Conservation (phyloP, 306 rosid genomes). For the Castanea crenata region DNA sequence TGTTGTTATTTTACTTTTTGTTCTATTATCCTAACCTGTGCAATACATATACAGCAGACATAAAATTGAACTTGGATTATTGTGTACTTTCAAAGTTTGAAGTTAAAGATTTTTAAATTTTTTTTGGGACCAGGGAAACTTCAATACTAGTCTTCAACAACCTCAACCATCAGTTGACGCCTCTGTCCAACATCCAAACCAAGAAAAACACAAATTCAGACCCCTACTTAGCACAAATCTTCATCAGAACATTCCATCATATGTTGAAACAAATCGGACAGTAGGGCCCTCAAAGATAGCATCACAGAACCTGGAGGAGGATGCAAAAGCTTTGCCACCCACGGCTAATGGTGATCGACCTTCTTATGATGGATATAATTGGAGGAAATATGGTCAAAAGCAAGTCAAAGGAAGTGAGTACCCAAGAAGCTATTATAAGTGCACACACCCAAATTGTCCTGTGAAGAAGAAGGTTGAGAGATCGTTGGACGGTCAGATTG, state of each 20-base stretch:
- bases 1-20: neutral
- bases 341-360: constrained; percentile 56
- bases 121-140: constrained; percentile 61
- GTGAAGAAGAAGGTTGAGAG: constrained; percentile 96
- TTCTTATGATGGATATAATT: constrained; percentile 90
- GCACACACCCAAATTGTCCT: constrained; percentile 89
- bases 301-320: constrained; percentile 50
- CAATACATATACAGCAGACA: neutral
- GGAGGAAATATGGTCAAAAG: constrained; percentile 99
- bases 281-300: constrained; percentile 40
- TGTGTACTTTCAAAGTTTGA: neutral
- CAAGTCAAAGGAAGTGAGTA: constrained; percentile 97
- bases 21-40: neutral
- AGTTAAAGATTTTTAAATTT: neutral
- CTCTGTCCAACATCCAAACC: constrained; percentile 38
- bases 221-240: constrained; percentile 32
- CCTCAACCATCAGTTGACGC: constrained; percentile 33
- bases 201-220: constrained; percentile 37
- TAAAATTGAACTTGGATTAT: neutral
- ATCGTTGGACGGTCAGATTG: constrained; percentile 85
- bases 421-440: constrained; percentile 90
- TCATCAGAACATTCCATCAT: constrained; percentile 36
- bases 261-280: constrained; percentile 36
- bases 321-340: constrained; percentile 44
- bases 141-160: constrained; percentile 45